These are phyloP conservation scores for Eurotiales sp. DNA, from an alignment of 2,329 filamentous ascomycete genomes.

Conservation along the genomic window DNA sequence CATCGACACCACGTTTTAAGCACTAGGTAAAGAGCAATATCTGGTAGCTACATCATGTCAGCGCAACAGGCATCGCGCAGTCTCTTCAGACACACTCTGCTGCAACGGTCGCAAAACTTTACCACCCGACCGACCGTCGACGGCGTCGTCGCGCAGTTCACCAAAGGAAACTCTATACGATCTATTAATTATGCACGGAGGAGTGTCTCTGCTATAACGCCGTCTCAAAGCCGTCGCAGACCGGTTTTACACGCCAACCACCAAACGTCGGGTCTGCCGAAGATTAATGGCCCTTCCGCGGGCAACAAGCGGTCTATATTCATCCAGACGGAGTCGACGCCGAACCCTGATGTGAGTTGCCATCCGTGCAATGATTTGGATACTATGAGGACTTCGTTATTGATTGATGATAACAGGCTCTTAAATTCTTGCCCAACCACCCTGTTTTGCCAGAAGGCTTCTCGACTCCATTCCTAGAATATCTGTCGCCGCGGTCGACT, in stretches of 20 bases:
- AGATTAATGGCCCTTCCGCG: constrained; percentile 37
- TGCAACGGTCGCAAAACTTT: constrained; percentile 20
- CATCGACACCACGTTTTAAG: not conserved
- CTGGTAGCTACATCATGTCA: constrained; percentile 25
- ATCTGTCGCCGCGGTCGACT: constrained; percentile 81
- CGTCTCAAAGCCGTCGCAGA: constrained; percentile 45
- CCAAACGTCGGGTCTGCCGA: constrained; percentile 33
- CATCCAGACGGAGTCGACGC: constrained; percentile 93
- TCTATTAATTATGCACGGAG: constrained; percentile 30
- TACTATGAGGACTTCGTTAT: not conserved
- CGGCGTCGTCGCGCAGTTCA: constrained; percentile 20
- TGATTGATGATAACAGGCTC: too few species aligned
- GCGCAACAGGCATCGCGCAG: constrained; percentile 28
- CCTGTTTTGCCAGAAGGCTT: constrained; percentile 73
- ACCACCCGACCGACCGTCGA: constrained; percentile 17
- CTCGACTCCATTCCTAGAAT: constrained; percentile 79
- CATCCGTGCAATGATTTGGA: not conserved
- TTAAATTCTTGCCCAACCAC: constrained; percentile 95
- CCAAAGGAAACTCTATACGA: constrained; percentile 20
- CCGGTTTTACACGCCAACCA: constrained; percentile 44
- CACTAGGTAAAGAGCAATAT: not conserved
- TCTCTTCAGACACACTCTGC: constrained; percentile 30
- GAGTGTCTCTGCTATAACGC: constrained; percentile 44
- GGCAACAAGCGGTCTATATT: constrained; percentile 71
- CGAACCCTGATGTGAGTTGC: constrained; percentile 73